Evolutionary conservation across 176 grass and related monocot genomes (phyloP).

Genomic region (Cenchrus americanus): DNA sequence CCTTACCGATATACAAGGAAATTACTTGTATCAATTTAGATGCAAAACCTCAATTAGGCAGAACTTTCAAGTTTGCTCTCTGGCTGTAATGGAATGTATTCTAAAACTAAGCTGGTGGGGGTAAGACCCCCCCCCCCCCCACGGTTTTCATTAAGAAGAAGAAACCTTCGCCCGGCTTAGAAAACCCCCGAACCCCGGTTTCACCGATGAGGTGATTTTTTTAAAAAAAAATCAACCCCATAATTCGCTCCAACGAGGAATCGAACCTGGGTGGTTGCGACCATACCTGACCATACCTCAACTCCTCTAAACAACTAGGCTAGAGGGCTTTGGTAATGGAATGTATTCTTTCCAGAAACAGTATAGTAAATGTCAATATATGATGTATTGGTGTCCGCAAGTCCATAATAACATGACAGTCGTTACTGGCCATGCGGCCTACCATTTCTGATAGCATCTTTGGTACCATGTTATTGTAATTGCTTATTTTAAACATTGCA

Average conservation of each 20-base stretch:
- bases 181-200: too few relatives aligned
- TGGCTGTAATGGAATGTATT: neutral
- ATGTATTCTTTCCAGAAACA: neutral
- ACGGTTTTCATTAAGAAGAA: too few relatives aligned
- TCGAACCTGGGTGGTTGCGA: too few relatives aligned
- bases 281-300: too few relatives aligned
- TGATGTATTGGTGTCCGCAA: neutral
- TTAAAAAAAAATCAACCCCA: too few relatives aligned
- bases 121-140: too few relatives aligned
- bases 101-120: too few relatives aligned
- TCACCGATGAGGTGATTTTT: too few relatives aligned
- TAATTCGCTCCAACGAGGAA: too few relatives aligned
- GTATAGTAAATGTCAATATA: neutral
- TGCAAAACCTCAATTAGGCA: neutral
- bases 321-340: too few relatives aligned
- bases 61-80: neutral
- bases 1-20: neutral
- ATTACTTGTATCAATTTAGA: neutral
- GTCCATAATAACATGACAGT: neutral
- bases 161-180: too few relatives aligned
- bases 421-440: neutral
- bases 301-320: too few relatives aligned
- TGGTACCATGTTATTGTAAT: neutral
- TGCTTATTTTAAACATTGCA: neutral
- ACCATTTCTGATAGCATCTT: slow-evolving; percentile 13